Conservation (phyloP, 2,329 filamentous ascomycete genomes). For the Elsinoe arachidis region DNA sequence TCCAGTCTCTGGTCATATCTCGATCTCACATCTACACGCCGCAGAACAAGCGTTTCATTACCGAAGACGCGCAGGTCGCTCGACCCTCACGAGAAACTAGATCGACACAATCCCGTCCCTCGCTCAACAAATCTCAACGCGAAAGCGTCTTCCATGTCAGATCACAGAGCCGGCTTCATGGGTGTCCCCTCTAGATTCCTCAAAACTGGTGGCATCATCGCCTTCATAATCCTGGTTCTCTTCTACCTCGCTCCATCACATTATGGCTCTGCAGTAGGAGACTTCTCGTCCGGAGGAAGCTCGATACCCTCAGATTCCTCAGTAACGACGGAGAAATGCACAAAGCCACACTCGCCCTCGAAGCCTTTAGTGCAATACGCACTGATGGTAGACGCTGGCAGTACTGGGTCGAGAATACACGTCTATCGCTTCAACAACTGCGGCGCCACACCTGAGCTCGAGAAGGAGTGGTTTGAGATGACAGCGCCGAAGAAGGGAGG, state of each 20-base stretch:
- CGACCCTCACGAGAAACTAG: constrained; percentile 41
- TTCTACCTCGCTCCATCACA: constrained; percentile 45
- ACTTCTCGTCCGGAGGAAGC: constrained; percentile 22
- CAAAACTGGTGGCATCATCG: constrained; percentile 53
- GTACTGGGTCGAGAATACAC: constrained; percentile 94
- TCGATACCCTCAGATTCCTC: constrained; percentile 44
- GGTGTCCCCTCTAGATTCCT: constrained; percentile 52
- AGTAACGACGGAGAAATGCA: constrained; percentile 65
- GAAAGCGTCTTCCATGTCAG: constrained; percentile 29
- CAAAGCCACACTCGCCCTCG: constrained; percentile 70
- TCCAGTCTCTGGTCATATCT: constrained; percentile 46
- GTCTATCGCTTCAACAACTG: constrained; percentile 99
- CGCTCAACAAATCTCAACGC: constrained; percentile 16
- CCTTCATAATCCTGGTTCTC: constrained; percentile 49
- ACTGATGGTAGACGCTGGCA: constrained; percentile 96
- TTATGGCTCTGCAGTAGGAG: constrained; percentile 12
- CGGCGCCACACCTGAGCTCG: constrained; percentile 86
- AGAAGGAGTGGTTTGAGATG: constrained; percentile 88
- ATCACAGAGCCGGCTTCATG: constrained; percentile 45
- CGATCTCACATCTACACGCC: constrained; percentile 38
- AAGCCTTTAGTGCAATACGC: constrained; percentile 97
- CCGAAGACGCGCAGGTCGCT: constrained; percentile 28
- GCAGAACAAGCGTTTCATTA: constrained; percentile 46
- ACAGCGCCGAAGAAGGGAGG: constrained; percentile 76
- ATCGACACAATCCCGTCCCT: constrained; percentile 29